Percentiles rank a stretch among this genome's conserved stretches.
phyloP scores from a whole-genome alignment of 495 filamentous ascomycete genomes.

The Penicillium taxi region DNA sequence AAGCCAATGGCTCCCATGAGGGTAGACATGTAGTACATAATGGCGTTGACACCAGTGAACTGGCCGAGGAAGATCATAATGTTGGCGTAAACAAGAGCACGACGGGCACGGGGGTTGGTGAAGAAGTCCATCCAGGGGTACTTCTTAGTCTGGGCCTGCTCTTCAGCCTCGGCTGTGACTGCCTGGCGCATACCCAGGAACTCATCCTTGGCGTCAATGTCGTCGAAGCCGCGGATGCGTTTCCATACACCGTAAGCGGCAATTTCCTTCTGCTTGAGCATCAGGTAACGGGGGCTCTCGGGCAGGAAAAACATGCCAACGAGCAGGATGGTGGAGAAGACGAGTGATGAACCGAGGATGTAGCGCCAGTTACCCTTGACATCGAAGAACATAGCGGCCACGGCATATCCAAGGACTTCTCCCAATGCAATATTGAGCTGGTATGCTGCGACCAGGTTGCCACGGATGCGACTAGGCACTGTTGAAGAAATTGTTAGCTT shows the following conservation, averaged over 20 bases:
- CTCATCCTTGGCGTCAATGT: constrained; percentile 45
- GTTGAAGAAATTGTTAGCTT: too few species aligned
- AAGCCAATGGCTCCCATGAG: constrained; percentile 53
- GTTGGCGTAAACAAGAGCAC: constrained; percentile 53
- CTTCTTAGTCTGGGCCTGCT: constrained; percentile 30
- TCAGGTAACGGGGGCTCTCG: constrained; percentile 49
- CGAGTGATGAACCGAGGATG: constrained; percentile 55
- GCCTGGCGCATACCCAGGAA: constrained; percentile 54
- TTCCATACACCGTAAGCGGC: constrained; percentile 55
- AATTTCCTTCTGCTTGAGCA: constrained; percentile 43
- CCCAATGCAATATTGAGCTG: constrained; percentile 58
- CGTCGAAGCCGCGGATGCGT: constrained; percentile 46
- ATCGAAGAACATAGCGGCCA: constrained; percentile 53
- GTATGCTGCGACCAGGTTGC: constrained; percentile 54
- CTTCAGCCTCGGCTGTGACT: constrained; percentile 40
- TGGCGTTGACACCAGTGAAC: constrained; percentile 53
- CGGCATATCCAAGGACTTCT: constrained; percentile 54
- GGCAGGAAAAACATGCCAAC: constrained; percentile 54
- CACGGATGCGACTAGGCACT: constrained; percentile 46
- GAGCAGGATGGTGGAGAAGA: constrained; percentile 55
- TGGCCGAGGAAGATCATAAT: constrained; percentile 57
- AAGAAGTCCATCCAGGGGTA: constrained; percentile 57
- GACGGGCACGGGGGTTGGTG: constrained; percentile 49
- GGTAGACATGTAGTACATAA: constrained; percentile 56
- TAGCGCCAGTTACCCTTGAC: constrained; percentile 56